Base-by-base conservation (phyloP, 83 land plant genomes). In the Thuja plicata region DNA sequence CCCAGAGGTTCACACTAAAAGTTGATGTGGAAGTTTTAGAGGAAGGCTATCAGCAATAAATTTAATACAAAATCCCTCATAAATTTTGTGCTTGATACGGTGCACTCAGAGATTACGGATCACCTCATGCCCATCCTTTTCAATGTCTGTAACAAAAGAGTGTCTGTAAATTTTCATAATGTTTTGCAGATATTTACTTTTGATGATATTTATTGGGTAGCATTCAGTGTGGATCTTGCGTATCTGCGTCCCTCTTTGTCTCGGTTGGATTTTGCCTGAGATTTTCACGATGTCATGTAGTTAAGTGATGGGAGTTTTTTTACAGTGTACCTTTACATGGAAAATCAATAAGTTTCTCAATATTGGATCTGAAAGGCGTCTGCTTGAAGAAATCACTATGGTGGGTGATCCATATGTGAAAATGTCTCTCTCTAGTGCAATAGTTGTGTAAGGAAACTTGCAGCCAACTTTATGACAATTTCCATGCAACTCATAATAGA, bases 281-380 rank as follows among this genome's bases (percentile, higher is more conserved):
- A 88, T 9, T 73, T 89, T 34, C 66, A 89, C 41, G 48, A 8
- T 5, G 90, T 82, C 13, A 62, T 4, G 62, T 7, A 15, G 62
- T 11, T 86, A 34, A 86, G 71, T 12, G 55, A 16, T 15, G 17
- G 13, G 35, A 84, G 5, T 43, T 73, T 73, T 1, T 27, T 27
- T 11, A 73, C 35, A 17, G 5, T 34, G 16, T 3, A 34, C 88
- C 17, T 30, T 55, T 11, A 12, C 54, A 19, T 43, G 45, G 45
- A 43, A 43, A 43, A 43, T 43, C 45, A 43, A 5, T 0, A 43
- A 43, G 45, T 3, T 43, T 2, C 45, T 43, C 45, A 43, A 43
- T 43, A 43, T 43, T 43, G 45, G 45, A 0, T 43, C 45, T 30
- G 91, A 88, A 79, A 55, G 50, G 46, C 16, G 16, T 3, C 43